phyloP scores from a whole-genome alignment of 2,329 filamentous ascomycete genomes.

The Xylariaceae sp. region DNA sequence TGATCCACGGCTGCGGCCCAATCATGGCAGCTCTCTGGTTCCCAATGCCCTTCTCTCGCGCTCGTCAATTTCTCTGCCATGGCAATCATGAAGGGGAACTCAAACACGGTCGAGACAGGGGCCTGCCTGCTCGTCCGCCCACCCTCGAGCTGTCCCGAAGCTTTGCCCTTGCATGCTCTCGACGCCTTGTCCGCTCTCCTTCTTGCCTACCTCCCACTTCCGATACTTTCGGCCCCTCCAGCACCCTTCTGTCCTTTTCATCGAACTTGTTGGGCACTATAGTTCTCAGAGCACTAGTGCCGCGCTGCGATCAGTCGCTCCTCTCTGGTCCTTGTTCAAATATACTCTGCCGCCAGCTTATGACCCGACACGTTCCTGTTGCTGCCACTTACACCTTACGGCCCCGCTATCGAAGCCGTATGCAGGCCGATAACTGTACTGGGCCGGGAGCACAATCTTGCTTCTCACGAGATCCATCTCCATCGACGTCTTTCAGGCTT shows the following conservation, averaged over 20 bases:
- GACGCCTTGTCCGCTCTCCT: slow-evolving; percentile 12
- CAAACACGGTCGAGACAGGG: slow-evolving; percentile 25
- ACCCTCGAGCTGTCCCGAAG: slow-evolving; percentile 14
- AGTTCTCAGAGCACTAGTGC: slow-evolving; percentile 19
- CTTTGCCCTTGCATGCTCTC: slow-evolving; percentile 26
- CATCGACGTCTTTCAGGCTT: slow-evolving; percentile 22
- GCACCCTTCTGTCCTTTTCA: slow-evolving; percentile 16
- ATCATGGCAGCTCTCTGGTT: slow-evolving; percentile 24
- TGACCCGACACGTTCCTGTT: neutral
- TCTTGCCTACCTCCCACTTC: slow-evolving; percentile 28
- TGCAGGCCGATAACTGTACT: slow-evolving; percentile 24
- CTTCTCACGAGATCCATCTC: slow-evolving; percentile 12
- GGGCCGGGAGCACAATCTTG: slow-evolving; percentile 19
- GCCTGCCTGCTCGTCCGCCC: slow-evolving; percentile 20
- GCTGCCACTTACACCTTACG: neutral
- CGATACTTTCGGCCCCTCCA: slow-evolving; percentile 23
- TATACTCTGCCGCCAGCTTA: neutral
- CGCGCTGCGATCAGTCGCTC: neutral
- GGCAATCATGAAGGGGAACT: slow-evolving; percentile 23
- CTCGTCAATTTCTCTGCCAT: slow-evolving; percentile 25
- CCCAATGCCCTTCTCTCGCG: slow-evolving; percentile 19
- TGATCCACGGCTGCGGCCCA: slow-evolving; percentile 27
- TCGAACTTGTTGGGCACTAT: slow-evolving; percentile 12
- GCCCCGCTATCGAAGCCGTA: slow-evolving; percentile 23
- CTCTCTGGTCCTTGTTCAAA: neutral